A percentile compares a stretch with the other conserved stretches of the same genome.
Evolutionary conservation across 2,329 filamentous ascomycete species (phyloP).

Genomic region (Neofusicoccum sp.): DNA sequence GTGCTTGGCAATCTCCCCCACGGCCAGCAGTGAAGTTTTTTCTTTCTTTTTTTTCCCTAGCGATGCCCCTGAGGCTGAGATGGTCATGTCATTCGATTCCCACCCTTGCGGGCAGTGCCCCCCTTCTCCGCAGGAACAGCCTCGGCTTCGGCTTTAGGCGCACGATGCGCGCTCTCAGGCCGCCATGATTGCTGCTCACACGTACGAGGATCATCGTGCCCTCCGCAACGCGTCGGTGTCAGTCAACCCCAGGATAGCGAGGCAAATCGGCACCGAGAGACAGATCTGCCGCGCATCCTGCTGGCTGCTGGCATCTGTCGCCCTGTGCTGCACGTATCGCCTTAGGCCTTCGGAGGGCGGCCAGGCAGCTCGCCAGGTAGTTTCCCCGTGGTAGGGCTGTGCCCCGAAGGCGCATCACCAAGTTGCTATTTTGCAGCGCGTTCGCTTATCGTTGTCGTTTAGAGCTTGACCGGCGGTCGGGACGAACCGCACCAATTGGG

Average conservation of each 20-base stretch:
- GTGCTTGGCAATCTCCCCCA: not conserved
- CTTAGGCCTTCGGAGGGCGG: not conserved
- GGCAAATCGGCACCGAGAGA: not conserved
- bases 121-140: not conserved
- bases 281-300: not conserved
- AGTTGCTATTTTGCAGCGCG: not conserved
- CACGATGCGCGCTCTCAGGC: not conserved
- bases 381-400: not conserved
- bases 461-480: not conserved
- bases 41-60: too few relatives aligned
- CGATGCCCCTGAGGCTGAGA: not conserved
- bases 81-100: not conserved
- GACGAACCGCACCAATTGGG: slow-evolving; percentile 4
- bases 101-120: too few relatives aligned
- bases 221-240: too few relatives aligned
- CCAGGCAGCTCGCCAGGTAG: not conserved
- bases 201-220: not conserved
- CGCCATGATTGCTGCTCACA: not conserved
- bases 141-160: not conserved
- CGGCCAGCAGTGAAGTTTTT: not conserved
- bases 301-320: not conserved
- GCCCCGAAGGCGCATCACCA: not conserved
- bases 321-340: not conserved
- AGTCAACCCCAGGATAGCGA: not conserved
- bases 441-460: not conserved